Base-by-base conservation (phyloP, 805 yeast genomes). In the Yarrowia keelungensis region DNA sequence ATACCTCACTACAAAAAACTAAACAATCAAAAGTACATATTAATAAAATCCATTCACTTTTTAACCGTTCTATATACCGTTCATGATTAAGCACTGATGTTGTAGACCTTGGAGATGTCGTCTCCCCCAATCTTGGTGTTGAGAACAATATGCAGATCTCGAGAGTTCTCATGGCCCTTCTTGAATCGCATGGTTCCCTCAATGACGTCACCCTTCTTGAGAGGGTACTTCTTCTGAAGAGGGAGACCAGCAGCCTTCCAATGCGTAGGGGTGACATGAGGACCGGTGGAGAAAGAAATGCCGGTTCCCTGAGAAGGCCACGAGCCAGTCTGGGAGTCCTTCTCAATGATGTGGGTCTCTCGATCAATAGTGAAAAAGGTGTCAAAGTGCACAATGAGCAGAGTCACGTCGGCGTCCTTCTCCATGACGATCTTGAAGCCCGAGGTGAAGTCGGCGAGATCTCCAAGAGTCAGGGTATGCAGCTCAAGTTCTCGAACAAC, bases 171-270 rank as follows among this genome's bases (percentile, higher is more conserved):
- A 53, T 77, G 78, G 77, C 90, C 92, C 69, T 98, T 98, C 75
- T 88, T 83, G 71, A 91, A 88, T 8, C 89, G 85, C 71, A 95
- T 81, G 41, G 81, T 81, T 59, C 98, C 95, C 70, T 84, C 83
- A 73, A 96, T 82, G 46, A 78, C 75, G 75, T 95, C 99, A 69
- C 94, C 97, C 73, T 83, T 82, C 76, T 89, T 88, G 71, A 94
- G 80, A 36, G 91, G 96, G 42, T 43, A 35, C 65, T 59, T 59
- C 74, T 91, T 90, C 73, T 85, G 87, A 75, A 94, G 84, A 79
- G 95, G 95, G 80, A 96, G 92, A 1, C 95, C 96, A 22, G 97
- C 90, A 81, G 95, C 98, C 79, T 95, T 96, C 99, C 99, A 95
- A 81, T 95, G 99, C 14, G 99, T 95, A 82, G 93, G 92, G 73